These are phyloP conservation scores for Eucalyptus shirleyi DNA, from an alignment of 345 rosid genomes.

Conservation along the genomic window DNA sequence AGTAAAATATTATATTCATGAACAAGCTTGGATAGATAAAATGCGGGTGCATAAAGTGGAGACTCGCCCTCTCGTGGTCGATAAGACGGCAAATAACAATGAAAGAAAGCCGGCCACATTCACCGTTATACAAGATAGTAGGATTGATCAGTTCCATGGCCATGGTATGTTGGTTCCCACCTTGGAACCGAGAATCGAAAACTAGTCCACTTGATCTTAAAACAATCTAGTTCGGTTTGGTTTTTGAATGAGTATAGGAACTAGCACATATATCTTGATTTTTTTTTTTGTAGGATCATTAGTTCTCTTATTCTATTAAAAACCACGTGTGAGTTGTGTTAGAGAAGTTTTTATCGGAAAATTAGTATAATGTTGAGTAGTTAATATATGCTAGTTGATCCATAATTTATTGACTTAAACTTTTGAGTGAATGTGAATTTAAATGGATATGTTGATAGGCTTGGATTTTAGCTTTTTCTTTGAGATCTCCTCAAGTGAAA, in stretches of 20 bases:
- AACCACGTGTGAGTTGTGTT: too few relatives aligned
- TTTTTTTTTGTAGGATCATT: not conserved
- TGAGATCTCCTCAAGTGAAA: fast-evolving
- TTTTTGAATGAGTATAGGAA: not conserved
- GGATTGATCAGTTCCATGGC: not conserved
- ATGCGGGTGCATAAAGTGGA: fast-evolving
- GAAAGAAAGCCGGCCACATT: not conserved
- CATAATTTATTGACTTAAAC: fast-evolving
- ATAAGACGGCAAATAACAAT: not conserved
- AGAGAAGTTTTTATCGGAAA: fast-evolving
- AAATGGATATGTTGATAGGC: fast-evolving
- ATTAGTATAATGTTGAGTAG: too few relatives aligned
- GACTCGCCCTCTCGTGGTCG: not conserved
- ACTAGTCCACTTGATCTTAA: not conserved
- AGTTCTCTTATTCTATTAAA: not conserved
- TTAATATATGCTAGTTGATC: fast-evolving
- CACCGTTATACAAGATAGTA: fast-evolving
- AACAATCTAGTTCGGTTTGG: fast-evolving
- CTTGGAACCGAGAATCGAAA: fast-evolving
- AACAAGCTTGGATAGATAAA: not conserved
- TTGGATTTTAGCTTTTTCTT: fast-evolving
- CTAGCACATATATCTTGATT: fast-evolving
- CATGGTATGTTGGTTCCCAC: not conserved
- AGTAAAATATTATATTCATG: not conserved
- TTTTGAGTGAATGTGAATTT: too few relatives aligned